A percentile compares a stretch with the other conserved stretches of the same genome.
Evolutionary conservation across 164 flowering plant species (phyloP).

Genomic region (Tetracentron sinense): DNA sequence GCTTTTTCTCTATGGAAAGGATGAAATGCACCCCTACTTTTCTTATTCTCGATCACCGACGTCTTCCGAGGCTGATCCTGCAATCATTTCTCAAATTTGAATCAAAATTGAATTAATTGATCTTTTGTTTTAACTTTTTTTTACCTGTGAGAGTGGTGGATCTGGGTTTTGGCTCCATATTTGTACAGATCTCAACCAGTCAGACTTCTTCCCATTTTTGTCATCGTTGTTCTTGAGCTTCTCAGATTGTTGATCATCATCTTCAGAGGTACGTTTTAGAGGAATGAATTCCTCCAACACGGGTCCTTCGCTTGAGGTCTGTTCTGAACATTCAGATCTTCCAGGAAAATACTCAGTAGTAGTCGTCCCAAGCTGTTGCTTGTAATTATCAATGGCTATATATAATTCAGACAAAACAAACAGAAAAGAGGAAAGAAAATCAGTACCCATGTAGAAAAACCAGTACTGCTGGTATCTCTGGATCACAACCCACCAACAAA

Average conservation of each 20-base stretch:
- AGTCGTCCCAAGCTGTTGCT: slow-evolving; percentile 42
- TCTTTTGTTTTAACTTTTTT: background rate
- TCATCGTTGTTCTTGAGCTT: slow-evolving; percentile 13
- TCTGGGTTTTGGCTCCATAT: slow-evolving; percentile 70
- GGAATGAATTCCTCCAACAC: slow-evolving; percentile 74
- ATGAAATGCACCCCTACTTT: slow-evolving; percentile 63
- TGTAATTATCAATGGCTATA: slow-evolving; percentile 61
- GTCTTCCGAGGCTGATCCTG: slow-evolving; percentile 30
- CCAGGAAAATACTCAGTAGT: slow-evolving; percentile 33
- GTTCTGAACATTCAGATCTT: slow-evolving; percentile 60
- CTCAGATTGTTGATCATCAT: slow-evolving; percentile 10
- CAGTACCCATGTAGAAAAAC: too few relatives aligned
- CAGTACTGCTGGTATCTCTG: too few relatives aligned
- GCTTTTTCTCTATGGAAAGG: slow-evolving; percentile 46
- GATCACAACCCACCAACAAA: background rate
- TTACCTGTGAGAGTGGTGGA: slow-evolving; percentile 38
- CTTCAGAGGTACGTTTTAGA: slow-evolving; percentile 31
- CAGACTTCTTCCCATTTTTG: slow-evolving; percentile 41
- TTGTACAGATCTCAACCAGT: slow-evolving; percentile 84
- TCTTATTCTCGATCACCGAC: slow-evolving; percentile 40
- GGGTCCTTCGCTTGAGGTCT: slow-evolving; percentile 49
- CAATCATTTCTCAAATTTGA: background rate
- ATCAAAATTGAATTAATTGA: background rate
- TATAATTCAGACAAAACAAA: slow-evolving; percentile 3
- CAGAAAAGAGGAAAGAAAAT: slow-evolving; percentile 2